Evolutionary conservation across 768 basidiomycete species (phyloP).

Genomic region (Rhizopogon rudus): DNA sequence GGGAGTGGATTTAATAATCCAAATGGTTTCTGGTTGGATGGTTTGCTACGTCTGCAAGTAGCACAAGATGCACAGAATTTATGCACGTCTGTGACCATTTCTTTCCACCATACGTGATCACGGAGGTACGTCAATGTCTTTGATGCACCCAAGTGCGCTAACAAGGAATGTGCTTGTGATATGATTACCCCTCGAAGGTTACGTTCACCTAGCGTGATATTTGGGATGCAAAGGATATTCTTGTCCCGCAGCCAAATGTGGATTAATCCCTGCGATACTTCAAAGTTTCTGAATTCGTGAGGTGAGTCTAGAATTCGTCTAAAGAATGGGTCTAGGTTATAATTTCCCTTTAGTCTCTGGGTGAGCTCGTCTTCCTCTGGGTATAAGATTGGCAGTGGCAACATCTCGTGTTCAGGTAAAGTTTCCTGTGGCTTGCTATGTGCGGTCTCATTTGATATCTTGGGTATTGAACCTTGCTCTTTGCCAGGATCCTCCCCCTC

Average conservation of each 20-base stretch:
- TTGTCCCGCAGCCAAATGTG: too few relatives aligned
- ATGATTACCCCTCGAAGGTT: too few relatives aligned
- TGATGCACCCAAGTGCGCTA: constrained; percentile 18
- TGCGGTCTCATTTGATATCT: too few relatives aligned
- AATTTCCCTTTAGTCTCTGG: too few relatives aligned
- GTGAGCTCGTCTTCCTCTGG: background rate
- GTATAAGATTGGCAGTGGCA: too few relatives aligned
- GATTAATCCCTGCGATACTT: background rate
- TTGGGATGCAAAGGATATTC: too few relatives aligned
- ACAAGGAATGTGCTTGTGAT: constrained; percentile 10
- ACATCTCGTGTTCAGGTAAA: too few relatives aligned
- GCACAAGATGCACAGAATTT: constrained; percentile 16
- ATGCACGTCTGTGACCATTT: constrained; percentile 11
- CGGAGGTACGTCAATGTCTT: constrained; percentile 21
- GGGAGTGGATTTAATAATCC: constrained; percentile 17
- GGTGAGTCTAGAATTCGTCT: background rate
- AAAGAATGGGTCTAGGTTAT: background rate
- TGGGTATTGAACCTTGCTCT: too few relatives aligned
- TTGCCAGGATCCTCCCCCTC: constrained; percentile 5
- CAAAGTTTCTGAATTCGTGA: background rate
- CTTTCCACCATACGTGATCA: constrained; percentile 24
- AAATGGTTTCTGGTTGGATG: constrained; percentile 19
- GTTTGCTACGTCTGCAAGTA: constrained; percentile 19
- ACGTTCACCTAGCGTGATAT: too few relatives aligned
- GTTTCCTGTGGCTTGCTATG: too few relatives aligned